These are phyloP conservation scores for Debaryomyces coudertii DNA, from an alignment of 1,139 yeast genomes.

Conservation along the genomic window DNA sequence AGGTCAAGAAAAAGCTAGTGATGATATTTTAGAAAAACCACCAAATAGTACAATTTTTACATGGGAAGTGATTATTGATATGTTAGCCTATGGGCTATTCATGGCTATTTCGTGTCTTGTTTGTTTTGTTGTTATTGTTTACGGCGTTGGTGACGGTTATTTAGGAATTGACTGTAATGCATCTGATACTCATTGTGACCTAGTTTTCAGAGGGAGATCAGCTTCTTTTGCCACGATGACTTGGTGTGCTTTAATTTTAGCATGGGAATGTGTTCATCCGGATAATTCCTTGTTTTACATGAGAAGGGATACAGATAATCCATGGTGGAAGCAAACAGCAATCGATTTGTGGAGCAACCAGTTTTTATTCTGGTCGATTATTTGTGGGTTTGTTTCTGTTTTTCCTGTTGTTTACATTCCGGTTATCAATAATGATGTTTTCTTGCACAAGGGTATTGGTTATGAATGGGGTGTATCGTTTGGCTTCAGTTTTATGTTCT, in stretches of 20 bases:
- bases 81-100: constrained; percentile 72
- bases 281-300: constrained; percentile 72
- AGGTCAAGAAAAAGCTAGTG: constrained; percentile 69
- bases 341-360: constrained; percentile 71
- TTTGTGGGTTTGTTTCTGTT: constrained; percentile 66
- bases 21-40: constrained; percentile 66
- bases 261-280: constrained; percentile 89
- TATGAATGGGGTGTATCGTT: constrained; percentile 82
- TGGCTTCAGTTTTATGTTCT: constrained; percentile 61
- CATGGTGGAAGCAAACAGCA: constrained; percentile 59
- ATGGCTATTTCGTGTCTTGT: constrained; percentile 76
- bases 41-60: constrained; percentile 71
- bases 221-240: constrained; percentile 85
- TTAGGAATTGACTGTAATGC: constrained; percentile 69
- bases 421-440: constrained; percentile 76
- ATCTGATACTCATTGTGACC: constrained; percentile 44
- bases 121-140: constrained; percentile 67
- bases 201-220: constrained; percentile 80
- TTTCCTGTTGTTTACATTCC: constrained; percentile 87
- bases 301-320: constrained; percentile 68
- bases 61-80: constrained; percentile 70
- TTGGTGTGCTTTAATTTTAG: constrained; percentile 84
- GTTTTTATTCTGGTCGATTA: constrained; percentile 78
- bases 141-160: constrained; percentile 66
- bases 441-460: constrained; percentile 69